Evolutionary conservation across 176 grass and related monocot species (phyloP), one percentile per base, ranked within the genome.

Genomic region (Phragmites australis): DNA sequence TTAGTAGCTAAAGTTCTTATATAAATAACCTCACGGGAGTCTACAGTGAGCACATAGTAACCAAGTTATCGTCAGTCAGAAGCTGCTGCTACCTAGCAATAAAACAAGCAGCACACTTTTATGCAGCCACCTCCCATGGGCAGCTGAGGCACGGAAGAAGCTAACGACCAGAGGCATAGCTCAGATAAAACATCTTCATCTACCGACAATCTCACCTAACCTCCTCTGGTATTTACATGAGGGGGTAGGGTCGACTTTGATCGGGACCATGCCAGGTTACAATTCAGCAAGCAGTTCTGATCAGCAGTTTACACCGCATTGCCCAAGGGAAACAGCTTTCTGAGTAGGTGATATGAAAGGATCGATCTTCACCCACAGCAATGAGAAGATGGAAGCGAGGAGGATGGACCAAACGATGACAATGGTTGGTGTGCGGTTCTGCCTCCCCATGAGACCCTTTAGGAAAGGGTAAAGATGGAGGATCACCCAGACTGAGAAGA

Each of bases 401-500:
- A 96, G 90, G 73, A 96, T 89, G 50, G 93, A 92, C 90, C 93
- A 96, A 25, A 96, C 93, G 6, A 96, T 96, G 8, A 96, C 93
- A 43, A 96, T 90, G 16, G 90, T 96, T 1, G 93, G 93, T 0
- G 93, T 96, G 66, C 93, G 80, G 82, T 96, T 96, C 79, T 92
- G 90, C 40, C 72, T 85, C 34, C 93, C 93, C 23, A 96, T 65
- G 10, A 96, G 82, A 92, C 93, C 93, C 70, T 96, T 96, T 25
- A 96, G 78, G 82, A 96, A 96, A 9, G 93, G 93, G 78, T 96
- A 96, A 6, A 96, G 79, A 65, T 96, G 93, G n/a, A 96, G 80
- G 70, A 96, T 96, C 68, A 96, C 93, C 93, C 93, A 96, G 62
- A 96, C 88, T 3, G 93, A n/a, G 8, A 96, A 96, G 87, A 96